These are phyloP conservation scores for Phaeodactylum tricornutum DNA, from an alignment of 108 stramenopile genomes.

Conservation along the genomic window DNA sequence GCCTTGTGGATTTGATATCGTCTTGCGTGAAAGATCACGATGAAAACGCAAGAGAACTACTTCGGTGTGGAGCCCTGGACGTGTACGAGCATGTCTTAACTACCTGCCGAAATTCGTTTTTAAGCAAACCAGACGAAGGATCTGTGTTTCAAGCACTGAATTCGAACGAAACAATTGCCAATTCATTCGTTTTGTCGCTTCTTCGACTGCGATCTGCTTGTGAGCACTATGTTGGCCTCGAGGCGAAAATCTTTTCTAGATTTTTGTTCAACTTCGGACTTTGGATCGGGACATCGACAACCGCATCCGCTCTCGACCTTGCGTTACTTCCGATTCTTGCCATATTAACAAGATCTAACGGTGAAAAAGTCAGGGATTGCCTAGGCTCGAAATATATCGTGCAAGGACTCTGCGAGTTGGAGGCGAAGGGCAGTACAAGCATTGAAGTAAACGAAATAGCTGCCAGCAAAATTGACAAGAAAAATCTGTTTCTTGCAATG, in stretches of 20 bases:
- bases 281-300: conserved; percentile 31
- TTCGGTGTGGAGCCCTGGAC: conserved; percentile 65
- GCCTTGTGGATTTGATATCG: conserved; percentile 39
- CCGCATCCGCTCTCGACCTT: conserved; percentile 23
- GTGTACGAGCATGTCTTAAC: conserved; percentile 47
- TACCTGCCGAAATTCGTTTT: conserved; percentile 16
- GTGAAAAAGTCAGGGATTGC: conserved; percentile 53
- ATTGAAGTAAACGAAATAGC: background rate
- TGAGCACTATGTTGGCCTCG: conserved; percentile 40
- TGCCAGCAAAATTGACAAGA: background rate
- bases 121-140: background rate
- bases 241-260: conserved; percentile 50
- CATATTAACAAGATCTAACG: conserved; percentile 30
- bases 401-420: background rate
- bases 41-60: conserved; percentile 54
- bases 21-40: conserved; percentile 59
- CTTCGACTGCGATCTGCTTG: conserved; percentile 52
- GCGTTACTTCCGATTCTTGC: conserved; percentile 55
- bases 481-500: conserved; percentile 34
- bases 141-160: conserved; percentile 15
- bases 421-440: background rate
- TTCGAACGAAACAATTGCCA: conserved; percentile 6
- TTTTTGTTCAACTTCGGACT: conserved; percentile 65
- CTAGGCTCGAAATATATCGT: conserved; percentile 39
- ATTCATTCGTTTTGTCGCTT: conserved; percentile 37